Evolutionary conservation across 1,284 basidiomycete species (phyloP).

Genomic region (Coniophora puteana): DNA sequence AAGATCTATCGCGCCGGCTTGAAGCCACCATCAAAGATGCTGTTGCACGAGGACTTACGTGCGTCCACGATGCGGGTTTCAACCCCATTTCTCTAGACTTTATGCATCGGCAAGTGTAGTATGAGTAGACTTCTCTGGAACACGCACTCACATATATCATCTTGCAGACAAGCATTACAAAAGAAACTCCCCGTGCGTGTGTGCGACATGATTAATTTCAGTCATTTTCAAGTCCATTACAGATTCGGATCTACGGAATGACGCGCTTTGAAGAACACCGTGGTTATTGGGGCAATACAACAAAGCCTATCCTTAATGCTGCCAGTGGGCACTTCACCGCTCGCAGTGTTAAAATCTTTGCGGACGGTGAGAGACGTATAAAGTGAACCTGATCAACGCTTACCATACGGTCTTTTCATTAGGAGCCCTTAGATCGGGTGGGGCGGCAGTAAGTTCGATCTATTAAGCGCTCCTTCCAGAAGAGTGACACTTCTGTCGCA

Average conservation of each 20-base stretch:
- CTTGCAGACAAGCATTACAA: conserved; percentile 51
- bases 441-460: conserved; percentile 70
- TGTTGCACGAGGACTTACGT: conserved; percentile 68
- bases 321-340: conserved; percentile 63
- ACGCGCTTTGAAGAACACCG: conserved; percentile 64
- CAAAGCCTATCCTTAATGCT: conserved; percentile 51
- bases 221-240: neutral
- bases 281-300: conserved; percentile 75
- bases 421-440: conserved; percentile 88
- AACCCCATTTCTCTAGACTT: conserved; percentile 67
- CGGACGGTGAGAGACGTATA: conserved; percentile 54
- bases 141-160: conserved; percentile 3
- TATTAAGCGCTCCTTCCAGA: neutral
- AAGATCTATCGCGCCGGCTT: conserved; percentile 62
- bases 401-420: conserved; percentile 13
- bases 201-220: neutral
- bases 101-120: conserved; percentile 55
- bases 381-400: conserved; percentile 5
- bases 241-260: conserved; percentile 77
- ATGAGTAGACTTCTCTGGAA: conserved; percentile 7
- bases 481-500: conserved; percentile 22
- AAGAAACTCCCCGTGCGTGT: conserved; percentile 58
- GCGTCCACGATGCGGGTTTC: conserved; percentile 82
- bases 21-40: conserved; percentile 64
- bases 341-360: conserved; percentile 88